Conservation (phyloP, 2,329 filamentous ascomycete species). For the Tolypocladium tundrense region DNA sequence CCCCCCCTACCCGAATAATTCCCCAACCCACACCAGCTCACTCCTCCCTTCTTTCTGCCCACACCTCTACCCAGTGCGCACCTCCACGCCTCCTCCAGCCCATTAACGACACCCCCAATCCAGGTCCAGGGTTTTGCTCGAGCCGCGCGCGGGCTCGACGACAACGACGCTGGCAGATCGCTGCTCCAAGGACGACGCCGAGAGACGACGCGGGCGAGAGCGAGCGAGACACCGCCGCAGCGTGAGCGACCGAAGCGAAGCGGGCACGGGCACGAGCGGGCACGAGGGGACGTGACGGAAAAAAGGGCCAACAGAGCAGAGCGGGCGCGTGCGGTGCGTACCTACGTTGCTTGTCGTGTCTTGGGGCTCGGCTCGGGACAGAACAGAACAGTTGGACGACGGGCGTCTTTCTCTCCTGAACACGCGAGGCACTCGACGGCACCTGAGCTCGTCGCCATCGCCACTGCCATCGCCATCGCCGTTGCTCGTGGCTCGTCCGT, state of each 20-base stretch:
- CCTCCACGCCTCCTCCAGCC: slow-evolving; percentile 28
- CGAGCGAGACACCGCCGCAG: not conserved
- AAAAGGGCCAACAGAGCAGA: not conserved
- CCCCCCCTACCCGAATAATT: slow-evolving; percentile 7
- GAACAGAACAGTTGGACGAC: not conserved
- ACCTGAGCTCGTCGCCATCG: not conserved
- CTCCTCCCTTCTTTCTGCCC: slow-evolving; percentile 18
- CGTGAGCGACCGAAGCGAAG: not conserved
- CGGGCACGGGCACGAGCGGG: not conserved
- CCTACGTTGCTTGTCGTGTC: not conserved
- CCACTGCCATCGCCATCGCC: not conserved
- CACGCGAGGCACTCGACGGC: not conserved
- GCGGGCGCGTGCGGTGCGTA: not conserved
- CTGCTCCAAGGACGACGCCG: not conserved
- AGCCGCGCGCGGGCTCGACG: slow-evolving; percentile 7
- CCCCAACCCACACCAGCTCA: slow-evolving; percentile 14
- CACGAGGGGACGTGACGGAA: not conserved
- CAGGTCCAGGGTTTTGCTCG: slow-evolving; percentile 17
- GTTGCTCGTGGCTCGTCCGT: not conserved
- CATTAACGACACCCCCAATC: slow-evolving; percentile 31
- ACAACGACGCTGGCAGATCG: slow-evolving; percentile 5
- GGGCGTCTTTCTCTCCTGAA: not conserved
- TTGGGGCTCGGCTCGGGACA: not conserved
- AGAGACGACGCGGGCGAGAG: slow-evolving; percentile 1
- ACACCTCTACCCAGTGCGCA: slow-evolving; percentile 23